These are phyloP conservation scores for Microdochium nivale DNA, from an alignment of 2,329 filamentous ascomycete genomes.

Conservation along the genomic window DNA sequence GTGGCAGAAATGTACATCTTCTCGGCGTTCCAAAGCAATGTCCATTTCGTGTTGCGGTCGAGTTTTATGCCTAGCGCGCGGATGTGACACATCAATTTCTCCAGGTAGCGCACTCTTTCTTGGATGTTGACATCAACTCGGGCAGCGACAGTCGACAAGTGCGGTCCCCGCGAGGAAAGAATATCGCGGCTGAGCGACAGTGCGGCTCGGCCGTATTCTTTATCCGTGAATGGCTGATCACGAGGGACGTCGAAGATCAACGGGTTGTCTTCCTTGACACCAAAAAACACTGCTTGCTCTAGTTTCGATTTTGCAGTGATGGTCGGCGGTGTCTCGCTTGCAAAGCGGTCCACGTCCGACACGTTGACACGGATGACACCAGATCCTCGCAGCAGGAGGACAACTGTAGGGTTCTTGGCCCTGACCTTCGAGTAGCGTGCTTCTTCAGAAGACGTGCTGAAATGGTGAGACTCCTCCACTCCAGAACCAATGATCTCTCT, in stretches of 20 bases:
- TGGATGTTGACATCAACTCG: constrained; percentile 77
- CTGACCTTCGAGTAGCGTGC: constrained; percentile 40
- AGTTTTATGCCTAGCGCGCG: constrained; percentile 57
- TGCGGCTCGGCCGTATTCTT: constrained; percentile 70
- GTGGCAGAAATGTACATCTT: constrained; percentile 73
- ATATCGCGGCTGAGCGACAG: constrained; percentile 74
- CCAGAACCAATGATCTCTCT: constrained; percentile 58
- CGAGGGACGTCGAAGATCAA: constrained; percentile 69
- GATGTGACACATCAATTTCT: constrained; percentile 66
- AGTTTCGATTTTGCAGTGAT: constrained; percentile 83
- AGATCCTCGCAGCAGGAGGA: constrained; percentile 54
- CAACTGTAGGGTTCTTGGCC: constrained; percentile 52
- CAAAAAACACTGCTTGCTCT: constrained; percentile 92
- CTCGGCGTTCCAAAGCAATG: constrained; percentile 80
- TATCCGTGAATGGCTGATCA: constrained; percentile 55
- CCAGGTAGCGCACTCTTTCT: constrained; percentile 63
- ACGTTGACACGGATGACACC: constrained; percentile 52
- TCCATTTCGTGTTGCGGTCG: constrained; percentile 64
- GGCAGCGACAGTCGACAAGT: constrained; percentile 63
- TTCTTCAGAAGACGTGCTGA: constrained; percentile 32
- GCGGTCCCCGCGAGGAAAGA: constrained; percentile 64
- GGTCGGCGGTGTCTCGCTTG: constrained; percentile 45
- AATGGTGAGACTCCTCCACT: constrained; percentile 46
- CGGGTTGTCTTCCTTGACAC: constrained; percentile 72
- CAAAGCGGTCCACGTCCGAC: constrained; percentile 51